Evolutionary conservation across 176 grass and related monocot genomes (phyloP), one percentile per base, ranked within the genome.

Genomic region (Metroxylon sagu): DNA sequence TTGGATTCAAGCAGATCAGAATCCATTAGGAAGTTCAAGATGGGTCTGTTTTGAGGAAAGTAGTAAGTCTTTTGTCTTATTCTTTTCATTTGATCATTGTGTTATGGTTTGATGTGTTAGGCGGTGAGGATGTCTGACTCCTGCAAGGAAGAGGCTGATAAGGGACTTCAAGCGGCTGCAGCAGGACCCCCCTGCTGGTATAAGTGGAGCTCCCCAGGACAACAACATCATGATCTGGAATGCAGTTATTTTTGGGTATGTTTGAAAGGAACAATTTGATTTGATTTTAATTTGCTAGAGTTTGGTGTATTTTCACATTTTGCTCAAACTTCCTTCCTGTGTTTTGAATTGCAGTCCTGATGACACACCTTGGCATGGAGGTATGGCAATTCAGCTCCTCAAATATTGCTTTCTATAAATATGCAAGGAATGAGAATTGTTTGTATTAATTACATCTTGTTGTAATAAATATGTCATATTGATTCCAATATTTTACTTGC

Each of bases 141-240:
- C 80, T 18, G 49, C 80, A 54, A 83, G 80, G 62, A 83, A 83
- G 68, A 62, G 80, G 55, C 30, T 83, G 74, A 83, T 83, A 74
- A 68, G 80, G 54, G 80, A 83, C 61, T 83, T 83, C 74, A 83
- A 83, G 64, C 60, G 80, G 58, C 55, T 83, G 54, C 75, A 77
- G 80, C 80, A 77, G 69, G 80, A 83, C 67, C 80, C 80, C 25
- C 78, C 79, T n/a, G 79, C 73, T 0, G 79, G 79, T n/a, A 77
- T 82, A 62, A 77, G 79, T 26, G 79, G 80, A 4, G 74, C 80
- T 39, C 80, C 80, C 25, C 80, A 83, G 14, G 80, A 82, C 43
- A 82, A 67, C 67, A 82, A 82, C 65, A 82, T 82, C 69, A 68
- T 83, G 80, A 43, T 67, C 3, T 83, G 80, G 80, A 77, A 77